A percentile compares a stretch with the other conserved stretches of the same genome.
Conservation (phyloP, 805 yeast genomes). For the Starmerella lactis-condensi region DNA sequence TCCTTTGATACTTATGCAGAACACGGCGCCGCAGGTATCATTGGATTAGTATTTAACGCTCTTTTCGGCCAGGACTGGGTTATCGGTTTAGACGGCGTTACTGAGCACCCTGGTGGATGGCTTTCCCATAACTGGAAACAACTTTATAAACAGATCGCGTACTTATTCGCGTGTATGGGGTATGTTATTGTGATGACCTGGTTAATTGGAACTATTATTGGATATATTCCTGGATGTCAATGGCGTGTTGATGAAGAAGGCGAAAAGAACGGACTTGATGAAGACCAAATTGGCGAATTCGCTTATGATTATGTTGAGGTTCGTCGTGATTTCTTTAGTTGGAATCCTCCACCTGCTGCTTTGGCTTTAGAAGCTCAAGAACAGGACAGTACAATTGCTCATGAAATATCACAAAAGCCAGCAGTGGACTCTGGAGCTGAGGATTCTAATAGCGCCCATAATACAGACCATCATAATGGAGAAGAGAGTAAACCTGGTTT, state of each 20-base stretch:
- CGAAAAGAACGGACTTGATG: slow-evolving; percentile 82
- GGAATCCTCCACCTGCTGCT: slow-evolving; percentile 23
- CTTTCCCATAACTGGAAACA: slow-evolving; percentile 77
- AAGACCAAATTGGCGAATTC: slow-evolving; percentile 93
- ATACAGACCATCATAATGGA: no score
- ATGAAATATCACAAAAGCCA: neutral
- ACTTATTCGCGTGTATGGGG: slow-evolving; percentile 53
- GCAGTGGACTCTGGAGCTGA: neutral
- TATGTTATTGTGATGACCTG: slow-evolving; percentile 64
- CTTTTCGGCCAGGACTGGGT: slow-evolving; percentile 75
- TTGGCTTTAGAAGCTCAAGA: slow-evolving; percentile 1
- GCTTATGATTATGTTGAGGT: slow-evolving; percentile 98
- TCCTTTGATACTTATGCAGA: slow-evolving; percentile 92
- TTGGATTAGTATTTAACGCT: slow-evolving; percentile 79
- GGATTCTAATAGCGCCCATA: no score
- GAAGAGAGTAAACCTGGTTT: no score
- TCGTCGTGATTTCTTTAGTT: slow-evolving; percentile 54
- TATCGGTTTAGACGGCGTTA: slow-evolving; percentile 73
- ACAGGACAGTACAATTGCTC: slow-evolving; percentile 1
- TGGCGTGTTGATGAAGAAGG: slow-evolving; percentile 69
- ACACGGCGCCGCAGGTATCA: slow-evolving; percentile 91
- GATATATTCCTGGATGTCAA: slow-evolving; percentile 64
- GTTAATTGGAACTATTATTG: slow-evolving; percentile 49
- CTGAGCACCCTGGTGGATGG: slow-evolving; percentile 85
- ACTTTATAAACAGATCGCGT: slow-evolving; percentile 76